Conservation (phyloP, 345 rosid genomes). For the Arabidopsis suecica region DNA sequence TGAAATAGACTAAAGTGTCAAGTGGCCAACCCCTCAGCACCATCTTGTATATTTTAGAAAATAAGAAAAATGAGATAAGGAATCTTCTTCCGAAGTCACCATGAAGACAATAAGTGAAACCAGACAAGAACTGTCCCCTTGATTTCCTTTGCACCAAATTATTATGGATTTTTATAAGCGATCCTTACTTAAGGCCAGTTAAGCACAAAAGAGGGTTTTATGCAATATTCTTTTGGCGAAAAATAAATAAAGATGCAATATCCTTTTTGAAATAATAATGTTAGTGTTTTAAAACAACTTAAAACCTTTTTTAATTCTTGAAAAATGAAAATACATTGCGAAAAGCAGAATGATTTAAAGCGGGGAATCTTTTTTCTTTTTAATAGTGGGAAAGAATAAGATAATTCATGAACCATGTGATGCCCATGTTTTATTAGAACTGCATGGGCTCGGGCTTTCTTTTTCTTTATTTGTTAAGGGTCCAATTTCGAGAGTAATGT, state of each 20-base stretch:
- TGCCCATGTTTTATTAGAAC: slow-evolving; percentile 29
- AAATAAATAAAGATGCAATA: not conserved
- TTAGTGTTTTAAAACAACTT: not conserved
- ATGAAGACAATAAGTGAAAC: slow-evolving; percentile 37
- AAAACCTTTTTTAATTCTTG: not conserved
- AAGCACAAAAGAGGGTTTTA: slow-evolving; percentile 1
- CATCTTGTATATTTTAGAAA: slow-evolving; percentile 15
- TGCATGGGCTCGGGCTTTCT: slow-evolving; percentile 4
- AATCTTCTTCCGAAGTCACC: slow-evolving; percentile 27
- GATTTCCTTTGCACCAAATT: slow-evolving; percentile 18
- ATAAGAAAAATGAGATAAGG: not conserved
- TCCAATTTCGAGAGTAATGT: not conserved
- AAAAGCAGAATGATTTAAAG: slow-evolving; percentile 15
- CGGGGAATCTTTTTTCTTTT: not conserved
- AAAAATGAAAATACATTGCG: not conserved
- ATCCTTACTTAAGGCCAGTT: slow-evolving; percentile 24
- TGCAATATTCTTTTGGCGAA: not conserved
- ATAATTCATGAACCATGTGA: slow-evolving; percentile 41
- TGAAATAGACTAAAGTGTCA: slow-evolving; percentile 9
- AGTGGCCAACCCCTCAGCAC: slow-evolving; percentile 40
- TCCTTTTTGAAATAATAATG: not conserved
- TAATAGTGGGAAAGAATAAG: not conserved
- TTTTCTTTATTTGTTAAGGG: not conserved
- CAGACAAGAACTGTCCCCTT: slow-evolving; percentile 39
- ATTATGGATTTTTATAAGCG: not conserved